Conservation (phyloP, 2,329 filamentous ascomycete genomes). For the Fusarium agapanthi region DNA sequence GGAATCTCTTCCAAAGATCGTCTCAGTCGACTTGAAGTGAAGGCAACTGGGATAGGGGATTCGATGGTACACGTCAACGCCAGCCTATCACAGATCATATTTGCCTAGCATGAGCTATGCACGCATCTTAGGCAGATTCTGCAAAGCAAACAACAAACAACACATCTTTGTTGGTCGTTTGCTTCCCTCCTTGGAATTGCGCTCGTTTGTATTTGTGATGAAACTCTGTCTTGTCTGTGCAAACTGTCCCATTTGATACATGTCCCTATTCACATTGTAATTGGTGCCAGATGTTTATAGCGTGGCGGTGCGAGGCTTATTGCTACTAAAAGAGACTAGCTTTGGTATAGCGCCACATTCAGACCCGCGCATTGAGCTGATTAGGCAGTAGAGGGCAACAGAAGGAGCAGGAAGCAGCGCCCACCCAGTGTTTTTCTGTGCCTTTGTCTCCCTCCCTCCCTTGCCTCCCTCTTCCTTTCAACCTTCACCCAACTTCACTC, state of each 20-base stretch:
- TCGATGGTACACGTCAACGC: not conserved
- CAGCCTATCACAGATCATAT: not conserved
- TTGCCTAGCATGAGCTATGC: not conserved
- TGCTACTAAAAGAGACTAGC: constrained; percentile 23
- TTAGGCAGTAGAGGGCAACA: constrained; percentile 27
- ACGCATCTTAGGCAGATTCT: not conserved
- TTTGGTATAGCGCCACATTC: constrained; percentile 8
- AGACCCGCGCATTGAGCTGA: constrained; percentile 19
- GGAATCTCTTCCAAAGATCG: not conserved
- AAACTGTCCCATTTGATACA: constrained; percentile 21
- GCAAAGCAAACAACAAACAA: not conserved
- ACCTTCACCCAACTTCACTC: constrained; percentile 23
- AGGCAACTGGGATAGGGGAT: not conserved
- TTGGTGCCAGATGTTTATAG: constrained; percentile 19
- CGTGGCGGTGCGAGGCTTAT: constrained; percentile 37
- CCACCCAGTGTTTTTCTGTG: constrained; percentile 42
- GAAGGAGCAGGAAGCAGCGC: constrained; percentile 33
- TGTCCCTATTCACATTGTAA: constrained; percentile 7
- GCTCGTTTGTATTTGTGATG: not conserved
- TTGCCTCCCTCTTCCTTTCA: constrained; percentile 18
- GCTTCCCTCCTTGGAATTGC: not conserved
- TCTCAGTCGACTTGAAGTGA: not conserved
- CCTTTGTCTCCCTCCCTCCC: constrained; percentile 12
- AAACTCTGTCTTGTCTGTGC: not conserved
- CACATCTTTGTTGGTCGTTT: not conserved